A percentile compares a stretch with the other conserved stretches of the same genome.
Conservation (phyloP, 176 grass and related monocot species). For the Miscanthus lutarioriparius region DNA sequence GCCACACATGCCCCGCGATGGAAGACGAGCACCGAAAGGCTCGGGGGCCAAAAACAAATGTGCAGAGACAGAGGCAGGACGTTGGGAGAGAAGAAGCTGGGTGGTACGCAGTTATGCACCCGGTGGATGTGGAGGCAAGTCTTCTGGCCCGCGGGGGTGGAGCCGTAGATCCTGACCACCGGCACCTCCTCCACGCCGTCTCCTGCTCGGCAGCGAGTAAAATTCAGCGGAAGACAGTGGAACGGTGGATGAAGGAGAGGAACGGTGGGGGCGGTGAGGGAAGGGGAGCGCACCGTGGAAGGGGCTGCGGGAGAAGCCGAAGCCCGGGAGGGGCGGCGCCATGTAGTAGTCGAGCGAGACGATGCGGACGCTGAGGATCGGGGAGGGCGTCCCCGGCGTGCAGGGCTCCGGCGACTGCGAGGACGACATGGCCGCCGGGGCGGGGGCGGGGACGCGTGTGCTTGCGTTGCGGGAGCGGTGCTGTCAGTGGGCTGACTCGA, state of each 20-base stretch:
- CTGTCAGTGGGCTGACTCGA: background rate
- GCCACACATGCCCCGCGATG: background rate
- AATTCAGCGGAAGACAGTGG: background rate
- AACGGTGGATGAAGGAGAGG: background rate
- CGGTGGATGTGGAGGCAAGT: slow-evolving; percentile 88
- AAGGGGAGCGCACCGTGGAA: slow-evolving; percentile 58
- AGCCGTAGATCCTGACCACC: slow-evolving; percentile 89
- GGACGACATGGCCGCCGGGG: slow-evolving; percentile 17
- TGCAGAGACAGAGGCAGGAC: background rate
- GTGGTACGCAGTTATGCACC: slow-evolving; percentile 35
- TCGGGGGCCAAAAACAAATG: background rate
- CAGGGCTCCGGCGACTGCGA: slow-evolving; percentile 41
- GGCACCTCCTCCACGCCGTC: slow-evolving; percentile 66
- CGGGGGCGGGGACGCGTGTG: background rate
- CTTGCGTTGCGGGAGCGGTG: background rate
- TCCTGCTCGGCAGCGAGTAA: slow-evolving; percentile 35
- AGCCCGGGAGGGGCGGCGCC: slow-evolving; percentile 65
- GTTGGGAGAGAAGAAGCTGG: background rate
- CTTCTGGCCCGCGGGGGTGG: slow-evolving; percentile 88
- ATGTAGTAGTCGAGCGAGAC: slow-evolving; percentile 96
- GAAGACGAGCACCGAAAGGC: background rate
- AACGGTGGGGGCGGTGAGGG: too few relatives aligned
- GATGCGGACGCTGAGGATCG: slow-evolving; percentile 77
- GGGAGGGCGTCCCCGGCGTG: slow-evolving; percentile 36
- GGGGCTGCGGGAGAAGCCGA: slow-evolving; percentile 71